Evolutionary conservation across 1,284 basidiomycete genomes (phyloP), one percentile per base, ranked within the genome.

Genomic region (Hymenochaete sp.): DNA sequence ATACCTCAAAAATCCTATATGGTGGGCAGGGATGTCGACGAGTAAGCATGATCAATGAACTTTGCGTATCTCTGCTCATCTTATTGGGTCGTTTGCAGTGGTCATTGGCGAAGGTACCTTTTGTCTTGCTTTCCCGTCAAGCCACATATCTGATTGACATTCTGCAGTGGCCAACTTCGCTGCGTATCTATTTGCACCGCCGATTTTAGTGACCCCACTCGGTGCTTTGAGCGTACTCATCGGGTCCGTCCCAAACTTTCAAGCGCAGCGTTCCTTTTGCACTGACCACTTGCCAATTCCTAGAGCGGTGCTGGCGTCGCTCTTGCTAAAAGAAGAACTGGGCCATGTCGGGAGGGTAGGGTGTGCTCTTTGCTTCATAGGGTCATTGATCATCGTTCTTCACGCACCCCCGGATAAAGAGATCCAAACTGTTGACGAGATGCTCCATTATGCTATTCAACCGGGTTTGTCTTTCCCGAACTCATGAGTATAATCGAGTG

Each of bases 151-250:
- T 49, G 36, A 44, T 42, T 38, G 7, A 18, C 11, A 14, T 28
- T 10, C 38, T 32, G 9, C 57, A 96, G 93, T 96, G 47, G 93
- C 92, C 55, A 99, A 99, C 68, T 99, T 98, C 66, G 92, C 95
- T 5, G 96, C 96, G 3, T 98, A 98, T 64, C 91, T 92, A 0
- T 98, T 98, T 59, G 95, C 95, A 0, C 95, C 95, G 46, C 92
- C 95, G 53, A 96, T 98, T 57, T 73, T 99, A 44, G 93, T 99
- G 32, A 98, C 95, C 1, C 95, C 95, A 4, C 70, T 98, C 10
- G 95, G 95, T 47, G 93, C 95, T 9, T 74, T 97, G 46, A 93
- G 89, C 63, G 95, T 98, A n/a, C 78, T 99, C 51, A 91, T 98
- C 52, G 96, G 93, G 89, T 92, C 56, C 5, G 32, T 35, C 32